A percentile compares a stretch with the other conserved stretches of the same genome.
phyloP scores from a whole-genome alignment of 371 early-diverging fungal species.

The Phascolomyces articulosus region DNA sequence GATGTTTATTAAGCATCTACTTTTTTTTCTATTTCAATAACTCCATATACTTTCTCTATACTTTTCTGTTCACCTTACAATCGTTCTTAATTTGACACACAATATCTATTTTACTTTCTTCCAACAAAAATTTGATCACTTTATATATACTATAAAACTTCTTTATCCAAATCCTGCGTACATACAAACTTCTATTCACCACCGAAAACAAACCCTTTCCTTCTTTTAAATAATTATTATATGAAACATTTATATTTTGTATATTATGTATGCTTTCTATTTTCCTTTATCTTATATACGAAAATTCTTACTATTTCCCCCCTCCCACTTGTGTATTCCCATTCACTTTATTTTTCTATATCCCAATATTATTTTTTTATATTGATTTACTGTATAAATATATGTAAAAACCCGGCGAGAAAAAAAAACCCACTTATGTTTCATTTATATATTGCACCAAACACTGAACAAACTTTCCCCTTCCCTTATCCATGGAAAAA shows the following conservation, averaged over 20 bases:
- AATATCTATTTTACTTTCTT: too few relatives aligned
- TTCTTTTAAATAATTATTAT: conserved; percentile 4
- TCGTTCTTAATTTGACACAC: conserved; percentile 9
- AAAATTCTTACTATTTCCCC: neutral
- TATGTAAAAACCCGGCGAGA: conserved; percentile 14
- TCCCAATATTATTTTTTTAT: too few relatives aligned
- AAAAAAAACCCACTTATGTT: conserved; percentile 4
- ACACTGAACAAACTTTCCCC: neutral
- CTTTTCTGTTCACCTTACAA: neutral
- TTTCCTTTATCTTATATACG: neutral
- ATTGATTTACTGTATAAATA: neutral
- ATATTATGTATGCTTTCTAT: neutral
- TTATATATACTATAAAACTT: neutral
- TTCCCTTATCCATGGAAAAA: neutral
- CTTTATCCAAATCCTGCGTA: neutral
- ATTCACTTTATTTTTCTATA: neutral
- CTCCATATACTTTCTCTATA: neutral
- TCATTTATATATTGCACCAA: neutral
- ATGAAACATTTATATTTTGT: neutral
- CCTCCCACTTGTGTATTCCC: conserved; percentile 1
- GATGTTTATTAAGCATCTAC: neutral
- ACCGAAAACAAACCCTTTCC: neutral
- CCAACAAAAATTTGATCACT: too few relatives aligned
- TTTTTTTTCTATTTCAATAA: conserved; percentile 1
- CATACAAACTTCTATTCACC: too few relatives aligned